A percentile compares a stretch with the other conserved stretches of the same genome.
Conservation (phyloP, 129 eudicot species). For the Centrapalus pauciflorus region DNA sequence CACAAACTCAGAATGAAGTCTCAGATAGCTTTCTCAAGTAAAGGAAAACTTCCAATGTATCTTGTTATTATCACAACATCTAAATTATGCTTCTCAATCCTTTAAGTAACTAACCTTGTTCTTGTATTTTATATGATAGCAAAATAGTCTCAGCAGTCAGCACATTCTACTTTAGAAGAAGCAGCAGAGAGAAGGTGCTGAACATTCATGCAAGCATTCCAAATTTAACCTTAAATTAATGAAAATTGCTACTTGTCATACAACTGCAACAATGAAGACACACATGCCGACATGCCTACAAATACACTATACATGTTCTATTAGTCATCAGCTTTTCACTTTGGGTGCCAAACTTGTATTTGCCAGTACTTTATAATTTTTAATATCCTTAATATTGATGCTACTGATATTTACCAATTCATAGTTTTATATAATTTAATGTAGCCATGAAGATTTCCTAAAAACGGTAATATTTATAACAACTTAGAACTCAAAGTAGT, state of each 20-base stretch:
- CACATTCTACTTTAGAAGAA: neutral
- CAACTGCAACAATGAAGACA: neutral
- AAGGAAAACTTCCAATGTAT: neutral
- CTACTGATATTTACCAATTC: neutral
- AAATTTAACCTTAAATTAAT: neutral
- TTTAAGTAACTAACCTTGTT: neutral
- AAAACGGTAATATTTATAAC: neutral
- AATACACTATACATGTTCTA: neutral
- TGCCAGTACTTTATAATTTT: neutral
- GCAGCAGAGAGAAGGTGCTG: neutral
- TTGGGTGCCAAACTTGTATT: neutral
- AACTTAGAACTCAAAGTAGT: neutral
- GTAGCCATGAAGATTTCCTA: neutral
- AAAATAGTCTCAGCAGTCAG: neutral
- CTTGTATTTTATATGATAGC: neutral
- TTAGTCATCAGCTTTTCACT: neutral
- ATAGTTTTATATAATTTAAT: neutral
- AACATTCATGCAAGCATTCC: neutral
- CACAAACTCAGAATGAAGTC: neutral
- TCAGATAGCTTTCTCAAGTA: neutral
- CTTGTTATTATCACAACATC: neutral
- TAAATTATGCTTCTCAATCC: neutral
- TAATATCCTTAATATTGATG: neutral
- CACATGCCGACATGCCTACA: too few relatives aligned
- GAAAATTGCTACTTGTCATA: neutral